Evolutionary conservation across 225 moss, liverwort and hornwort genomes (phyloP), one percentile per base, ranked within the genome.

Genomic region (Pseudisothecium myosuroides): DNA sequence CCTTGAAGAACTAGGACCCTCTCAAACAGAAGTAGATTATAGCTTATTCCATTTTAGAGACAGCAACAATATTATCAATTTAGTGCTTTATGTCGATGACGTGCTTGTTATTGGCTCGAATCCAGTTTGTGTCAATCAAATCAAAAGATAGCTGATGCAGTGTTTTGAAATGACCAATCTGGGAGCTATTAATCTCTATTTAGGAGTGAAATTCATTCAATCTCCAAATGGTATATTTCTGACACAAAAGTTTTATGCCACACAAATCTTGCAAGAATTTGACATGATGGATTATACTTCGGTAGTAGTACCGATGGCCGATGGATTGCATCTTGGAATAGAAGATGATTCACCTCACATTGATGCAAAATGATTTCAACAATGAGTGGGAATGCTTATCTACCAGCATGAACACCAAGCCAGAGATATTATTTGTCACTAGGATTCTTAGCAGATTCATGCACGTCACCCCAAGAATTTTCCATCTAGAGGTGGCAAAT

Each of bases 171-270:
- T 66, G 36, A 66, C 10, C 0, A 2, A 36, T 1, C 4, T 11
- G 1, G 37, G 2, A 19, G 6, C 0, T 5, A 0, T 21, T 0
- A 11, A 21, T 37, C 1, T 21, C 0, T 37, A 4, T 2, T 5
- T 67, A 17, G 67, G 10, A 11, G 18, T 65, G 1, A 10, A 65
- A 10, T 65, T 18, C 0, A 4, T 21, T 21, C 0, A 1, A 37
- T 20, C 3, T 3, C 1, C 21, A 67, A 67, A 2, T 6, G 12
- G 21, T 6, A 66, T 66, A 17, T 66, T 66, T 36, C 6, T 66
- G 0, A 66, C 3, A 3, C 36, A 34, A 36, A 36, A 10, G 6
- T 5, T 10, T 10, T 36, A 66, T 18, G 19, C 66, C 3, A 36
- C 9, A 2, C 36, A 66, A 34, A 65, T 65, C 2, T 19, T 66